Percentiles rank a stretch among this genome's conserved stretches.
These are phyloP conservation scores for Corylus heterophylla DNA, from an alignment of 306 rosid genomes.

Conservation along the genomic window DNA sequence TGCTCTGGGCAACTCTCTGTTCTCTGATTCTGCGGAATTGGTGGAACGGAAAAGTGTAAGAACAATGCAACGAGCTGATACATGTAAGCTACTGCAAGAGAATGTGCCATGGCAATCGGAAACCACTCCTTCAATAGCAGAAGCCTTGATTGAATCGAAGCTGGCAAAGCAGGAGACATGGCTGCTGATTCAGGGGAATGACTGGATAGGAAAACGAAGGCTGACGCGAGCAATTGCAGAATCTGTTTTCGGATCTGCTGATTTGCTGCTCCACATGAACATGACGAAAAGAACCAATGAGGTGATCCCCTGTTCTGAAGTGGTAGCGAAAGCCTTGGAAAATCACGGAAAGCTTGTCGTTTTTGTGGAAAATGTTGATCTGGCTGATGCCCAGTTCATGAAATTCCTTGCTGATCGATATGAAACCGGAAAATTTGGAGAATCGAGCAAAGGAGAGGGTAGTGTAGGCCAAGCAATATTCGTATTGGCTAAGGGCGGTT, in stretches of 20 bases:
- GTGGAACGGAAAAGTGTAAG: conserved; percentile 47
- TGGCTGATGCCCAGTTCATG: conserved; percentile 64
- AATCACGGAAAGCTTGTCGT: conserved; percentile 58
- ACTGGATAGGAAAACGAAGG: conserved; percentile 68
- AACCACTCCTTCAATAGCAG: conserved; percentile 65
- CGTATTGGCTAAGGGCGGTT: conserved; percentile 53
- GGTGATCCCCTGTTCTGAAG: conserved; percentile 35
- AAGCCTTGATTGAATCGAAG: conserved; percentile 56
- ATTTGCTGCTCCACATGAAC: conserved; percentile 52
- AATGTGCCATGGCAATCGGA: conserved; percentile 96
- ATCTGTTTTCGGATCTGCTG: conserved; percentile 64
- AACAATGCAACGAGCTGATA: conserved; percentile 47
- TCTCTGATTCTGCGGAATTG: conserved; percentile 46
- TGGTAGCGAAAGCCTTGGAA: conserved; percentile 49
- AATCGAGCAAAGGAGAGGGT: conserved; percentile 30
- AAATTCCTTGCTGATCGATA: conserved; percentile 60
- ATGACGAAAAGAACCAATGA: conserved; percentile 42
- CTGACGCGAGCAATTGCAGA: conserved; percentile 73
- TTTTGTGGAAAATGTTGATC: conserved; percentile 64
- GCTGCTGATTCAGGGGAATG: conserved; percentile 79
- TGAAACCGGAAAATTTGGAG: conserved; percentile 56
- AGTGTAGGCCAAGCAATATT: conserved; percentile 47
- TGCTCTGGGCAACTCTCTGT: conserved; percentile 71
- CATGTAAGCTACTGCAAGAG: conserved; percentile 72
- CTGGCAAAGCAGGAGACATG: conserved; percentile 53